Evolutionary conservation across 2,329 filamentous ascomycete species (phyloP), one percentile per base, ranked within the genome.

Genomic region (Amylocarpus encephaloides): DNA sequence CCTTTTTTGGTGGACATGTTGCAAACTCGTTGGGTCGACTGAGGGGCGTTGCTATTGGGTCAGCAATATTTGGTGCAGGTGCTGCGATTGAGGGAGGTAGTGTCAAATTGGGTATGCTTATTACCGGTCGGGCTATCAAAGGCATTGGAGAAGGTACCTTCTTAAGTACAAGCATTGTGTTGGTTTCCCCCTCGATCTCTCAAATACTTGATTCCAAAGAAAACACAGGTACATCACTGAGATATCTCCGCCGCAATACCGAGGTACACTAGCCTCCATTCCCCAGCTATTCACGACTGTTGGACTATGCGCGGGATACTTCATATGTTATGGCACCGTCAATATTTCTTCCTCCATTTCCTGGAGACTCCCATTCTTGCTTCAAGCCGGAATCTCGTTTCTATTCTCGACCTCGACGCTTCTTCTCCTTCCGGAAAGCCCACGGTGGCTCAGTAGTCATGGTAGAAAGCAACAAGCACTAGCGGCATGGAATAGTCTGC

Each of bases 131-230:
- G 1, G 69, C 71, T 0, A 57, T 85, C 3, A 73, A 71, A n/a
- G 80, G 81, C 0, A 59, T 82, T 10, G 82, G 82, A 0, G 73
- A 83, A 56, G 79, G 80, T 0, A 61, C 82, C 1, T 82, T 74
- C 56, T 58, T 84, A 4, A 73, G 74, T n/a, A 79, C 71, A n/a
- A 62, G 78, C 19, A 69, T 72, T 9, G 78, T 82, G 60, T 73
- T 60, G 51, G 66, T 58, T 30, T 42, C 9, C 16, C 29, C 11
- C 19, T 16, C 2, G 19, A 34, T 15, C 38, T 16, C 16, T 33
- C 5, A 5, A 10, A n/a, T 10, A 13, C 13, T 33, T 19, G 4
- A 11, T 34, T 35, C 34, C 16, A 35, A 45, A 3, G 6, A 22
- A 10, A 13, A 4, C 16, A 38, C 43, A 63, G 61, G 3, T 80